Base-by-base conservation (phyloP, 306 rosid species). In the Arachis hypogaea region DNA sequence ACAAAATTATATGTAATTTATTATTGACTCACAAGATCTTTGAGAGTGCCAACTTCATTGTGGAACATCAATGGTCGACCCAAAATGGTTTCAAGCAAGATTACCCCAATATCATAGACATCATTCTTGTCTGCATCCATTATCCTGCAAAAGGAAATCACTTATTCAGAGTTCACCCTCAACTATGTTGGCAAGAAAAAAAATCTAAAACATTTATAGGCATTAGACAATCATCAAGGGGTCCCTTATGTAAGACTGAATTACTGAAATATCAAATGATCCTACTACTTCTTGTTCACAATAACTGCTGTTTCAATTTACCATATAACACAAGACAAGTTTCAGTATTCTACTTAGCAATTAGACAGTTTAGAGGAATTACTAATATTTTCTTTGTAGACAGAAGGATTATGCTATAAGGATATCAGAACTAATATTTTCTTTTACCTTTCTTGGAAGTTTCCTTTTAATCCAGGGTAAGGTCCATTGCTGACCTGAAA, bases 61-160 rank as follows among this genome's bases (percentile, higher is more conserved):
- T 82, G 87, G 84, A 90, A 92, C 87, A 86, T 84, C 73, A 94
- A 76, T 33, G 96, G 88, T 72, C 99, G 82, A 71, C 99, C 99
- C 49, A 92, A 60, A 80, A 92, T 89, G 81, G 91, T 80, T 83
- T 94, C 99, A 38, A 89, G 86, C 81, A 92, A 77, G 80, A 94
- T 82, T 60, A 87, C 95, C 49, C 99, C 99, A 73, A 92, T 88
- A 83, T 89, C 96, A 64, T 88, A 88, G 65, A 94, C 89, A 76
- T 94, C 96, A 80, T 81, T 84, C 90, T 94, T 90, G 69, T 87
- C 96, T 8, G 63, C 90, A 69, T 85, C 82, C 22, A 80, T 78
- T 40, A 64, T 78, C 81, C 97, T 93, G 86, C 77, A 74, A 66
- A 74, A 55, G 54, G 38, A 73, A 49, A 33, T 11, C 38, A 64